Percentiles rank a stretch among this genome's conserved stretches.
Conservation (phyloP, 2,329 filamentous ascomycete genomes). For the Rhynchosporium secalis region DNA sequence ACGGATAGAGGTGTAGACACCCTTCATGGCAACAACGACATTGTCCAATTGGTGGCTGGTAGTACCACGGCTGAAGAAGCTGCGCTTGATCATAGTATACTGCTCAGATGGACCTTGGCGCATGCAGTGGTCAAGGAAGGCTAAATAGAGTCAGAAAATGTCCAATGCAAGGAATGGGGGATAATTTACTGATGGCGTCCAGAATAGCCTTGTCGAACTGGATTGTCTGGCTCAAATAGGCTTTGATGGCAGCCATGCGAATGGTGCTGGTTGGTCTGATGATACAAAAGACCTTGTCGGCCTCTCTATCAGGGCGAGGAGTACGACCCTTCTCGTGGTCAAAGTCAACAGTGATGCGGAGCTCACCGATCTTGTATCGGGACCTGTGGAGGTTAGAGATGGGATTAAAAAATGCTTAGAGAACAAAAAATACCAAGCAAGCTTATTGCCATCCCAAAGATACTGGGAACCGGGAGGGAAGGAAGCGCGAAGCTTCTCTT, state of each 20-base stretch:
- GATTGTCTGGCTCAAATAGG: constrained; percentile 63
- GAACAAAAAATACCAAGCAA: constrained; percentile 69
- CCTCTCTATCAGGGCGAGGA: constrained; percentile 30
- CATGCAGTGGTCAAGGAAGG: constrained; percentile 87
- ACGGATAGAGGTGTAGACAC: constrained; percentile 83
- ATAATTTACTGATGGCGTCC: constrained; percentile 69
- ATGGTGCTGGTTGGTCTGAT: constrained; percentile 68
- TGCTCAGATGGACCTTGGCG: constrained; percentile 72
- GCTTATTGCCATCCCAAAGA: constrained; percentile 80
- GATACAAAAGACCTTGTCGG: constrained; percentile 57
- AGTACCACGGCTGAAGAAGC: constrained; percentile 62
- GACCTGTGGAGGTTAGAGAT: constrained; percentile 29
- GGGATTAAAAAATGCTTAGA: background rate
- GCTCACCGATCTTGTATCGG: constrained; percentile 48
- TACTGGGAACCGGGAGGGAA: constrained; percentile 48
- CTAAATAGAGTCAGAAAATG: constrained; percentile 38
- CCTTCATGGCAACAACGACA: constrained; percentile 78
- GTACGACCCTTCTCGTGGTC: constrained; percentile 58
- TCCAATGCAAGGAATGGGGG: background rate
- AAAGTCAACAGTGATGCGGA: constrained; percentile 67
- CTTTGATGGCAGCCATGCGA: constrained; percentile 63
- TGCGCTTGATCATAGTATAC: constrained; percentile 74
- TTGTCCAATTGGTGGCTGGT: constrained; percentile 54
- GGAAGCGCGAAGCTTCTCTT: constrained; percentile 51
- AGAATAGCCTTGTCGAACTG: constrained; percentile 67